Evolutionary conservation across 352 stramenopile genomes (phyloP).

Genomic region (Phytophthora megakarya): DNA sequence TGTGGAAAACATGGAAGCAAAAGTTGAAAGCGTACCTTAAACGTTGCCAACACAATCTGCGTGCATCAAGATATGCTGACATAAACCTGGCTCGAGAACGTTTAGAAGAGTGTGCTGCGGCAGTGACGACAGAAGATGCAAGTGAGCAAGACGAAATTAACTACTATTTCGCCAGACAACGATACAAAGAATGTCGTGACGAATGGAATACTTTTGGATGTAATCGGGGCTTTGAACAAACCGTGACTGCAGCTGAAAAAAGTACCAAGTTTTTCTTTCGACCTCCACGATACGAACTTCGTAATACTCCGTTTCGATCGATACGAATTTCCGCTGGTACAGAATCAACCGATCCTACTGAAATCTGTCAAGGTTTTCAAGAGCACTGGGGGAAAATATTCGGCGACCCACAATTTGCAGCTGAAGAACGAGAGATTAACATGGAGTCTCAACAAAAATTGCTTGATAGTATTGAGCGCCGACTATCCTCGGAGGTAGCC

Average conservation of each 20-base stretch:
- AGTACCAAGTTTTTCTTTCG: constrained; percentile 10
- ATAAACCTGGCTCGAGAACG: not conserved
- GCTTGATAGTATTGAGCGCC: not conserved
- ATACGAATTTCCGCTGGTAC: not conserved
- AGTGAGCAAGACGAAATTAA: not conserved
- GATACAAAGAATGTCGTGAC: not conserved
- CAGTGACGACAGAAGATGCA: not conserved
- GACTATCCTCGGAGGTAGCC: not conserved
- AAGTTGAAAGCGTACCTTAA: constrained; percentile 9
- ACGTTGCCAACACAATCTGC: not conserved
- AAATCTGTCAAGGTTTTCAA: not conserved
- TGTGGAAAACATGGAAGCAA: constrained; percentile 12
- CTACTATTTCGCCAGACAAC: constrained; percentile 3
- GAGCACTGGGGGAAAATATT: constrained; percentile 12
- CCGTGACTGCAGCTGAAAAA: constrained; percentile 3
- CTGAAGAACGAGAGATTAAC: not conserved
- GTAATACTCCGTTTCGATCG: constrained; percentile 2
- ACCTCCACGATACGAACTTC: not conserved
- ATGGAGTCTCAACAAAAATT: not conserved
- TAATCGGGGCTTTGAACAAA: not conserved
- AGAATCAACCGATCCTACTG: not conserved
- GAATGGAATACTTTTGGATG: not conserved
- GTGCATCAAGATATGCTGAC: not conserved
- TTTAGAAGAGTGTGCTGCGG: constrained; percentile 7
- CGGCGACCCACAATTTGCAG: not conserved